phyloP scores from a whole-genome alignment of 2,329 filamentous ascomycete species.

The Colletotrichum kahawae region DNA sequence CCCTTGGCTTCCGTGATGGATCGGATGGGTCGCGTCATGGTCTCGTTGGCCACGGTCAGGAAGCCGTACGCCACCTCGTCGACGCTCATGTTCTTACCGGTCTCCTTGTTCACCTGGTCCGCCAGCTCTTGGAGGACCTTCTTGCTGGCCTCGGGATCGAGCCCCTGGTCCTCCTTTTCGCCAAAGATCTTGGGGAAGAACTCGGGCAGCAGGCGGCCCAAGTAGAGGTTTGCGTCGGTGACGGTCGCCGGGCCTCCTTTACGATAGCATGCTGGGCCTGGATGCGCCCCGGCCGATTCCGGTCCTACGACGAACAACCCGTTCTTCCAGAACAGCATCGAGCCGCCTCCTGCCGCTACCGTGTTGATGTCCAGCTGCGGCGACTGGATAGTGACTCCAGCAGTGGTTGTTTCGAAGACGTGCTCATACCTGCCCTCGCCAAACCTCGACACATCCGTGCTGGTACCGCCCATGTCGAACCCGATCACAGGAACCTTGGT shows the following conservation, averaged over 20 bases:
- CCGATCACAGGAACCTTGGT: conserved; percentile 89
- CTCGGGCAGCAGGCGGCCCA: conserved; percentile 83
- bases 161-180: conserved; percentile 80
- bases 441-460: conserved; percentile 89
- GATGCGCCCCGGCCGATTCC: conserved; percentile 87
- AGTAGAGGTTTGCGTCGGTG: conserved; percentile 89
- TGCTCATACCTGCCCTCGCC: conserved; percentile 88
- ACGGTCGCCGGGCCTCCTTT: conserved; percentile 90
- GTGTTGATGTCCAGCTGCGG: conserved; percentile 96
- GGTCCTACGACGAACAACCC: conserved; percentile 91
- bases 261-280: conserved; percentile 88
- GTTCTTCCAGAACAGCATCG: conserved; percentile 84
- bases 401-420: conserved; percentile 92
- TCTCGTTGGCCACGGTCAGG: conserved; percentile 87
- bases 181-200: conserved; percentile 98
- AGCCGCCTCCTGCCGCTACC: conserved; percentile 88
- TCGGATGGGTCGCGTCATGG: conserved; percentile 89
- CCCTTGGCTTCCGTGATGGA: conserved; percentile 92
- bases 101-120: conserved; percentile 78
- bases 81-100: conserved; percentile 71
- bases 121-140: conserved; percentile 78
- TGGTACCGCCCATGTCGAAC: conserved; percentile 96
- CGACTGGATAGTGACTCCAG: conserved; percentile 91
- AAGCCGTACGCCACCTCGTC: conserved; percentile 92
- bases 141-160: conserved; percentile 78